Base-by-base conservation (phyloP, 768 basidiomycete genomes). In the Serendipita sp. region DNA sequence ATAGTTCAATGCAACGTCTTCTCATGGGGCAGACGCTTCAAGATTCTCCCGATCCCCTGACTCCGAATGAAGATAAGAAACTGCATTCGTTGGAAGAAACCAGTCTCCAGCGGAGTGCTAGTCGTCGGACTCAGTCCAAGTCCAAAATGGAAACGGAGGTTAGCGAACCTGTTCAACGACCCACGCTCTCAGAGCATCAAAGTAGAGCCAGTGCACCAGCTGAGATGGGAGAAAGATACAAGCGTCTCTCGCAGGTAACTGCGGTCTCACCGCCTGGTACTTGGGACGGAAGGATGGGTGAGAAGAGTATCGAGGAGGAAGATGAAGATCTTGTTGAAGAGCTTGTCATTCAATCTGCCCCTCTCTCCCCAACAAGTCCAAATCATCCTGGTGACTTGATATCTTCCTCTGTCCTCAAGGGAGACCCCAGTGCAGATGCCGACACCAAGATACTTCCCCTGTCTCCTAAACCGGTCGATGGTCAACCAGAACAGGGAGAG, bases 21-120 rank as follows among this genome's bases (percentile, higher is more conserved):
- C 56, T 60, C 0, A 11, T 30, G 4, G 56, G 56, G 34, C 28
- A 32, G 11, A 36, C 18, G 8, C 36, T 60, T 4, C 56, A 78
- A 38, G 73, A 72, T 32, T 82, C 83, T 0, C 82, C 82, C 0
- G 54, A 70, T 18, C 71, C 77, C 13, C 44, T 74, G 1, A 54
- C 68, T 16, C 67, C 70, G 23, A 58, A 46, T 36, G 56, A 69
- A 35, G 54, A 35, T 13, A 10, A 36, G 7, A 36, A 56, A 58
- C 51, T 58, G 28, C 54, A 41, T 32, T 18, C 30, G 18, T 47
- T 45, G 0, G 23, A 8, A n/a, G 45, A 7, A 45, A 23, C 36
- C 64, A 32, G 16, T 35, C 8, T 30, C 28, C 4, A 10, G 16
- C 28, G 28, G 35, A 7, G 5, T 51, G 7, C 48, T n/a, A 51